A percentile compares a stretch with the other conserved stretches of the same genome.
Conservation (phyloP, 345 rosid genomes). For the Eutrema japonicum region DNA sequence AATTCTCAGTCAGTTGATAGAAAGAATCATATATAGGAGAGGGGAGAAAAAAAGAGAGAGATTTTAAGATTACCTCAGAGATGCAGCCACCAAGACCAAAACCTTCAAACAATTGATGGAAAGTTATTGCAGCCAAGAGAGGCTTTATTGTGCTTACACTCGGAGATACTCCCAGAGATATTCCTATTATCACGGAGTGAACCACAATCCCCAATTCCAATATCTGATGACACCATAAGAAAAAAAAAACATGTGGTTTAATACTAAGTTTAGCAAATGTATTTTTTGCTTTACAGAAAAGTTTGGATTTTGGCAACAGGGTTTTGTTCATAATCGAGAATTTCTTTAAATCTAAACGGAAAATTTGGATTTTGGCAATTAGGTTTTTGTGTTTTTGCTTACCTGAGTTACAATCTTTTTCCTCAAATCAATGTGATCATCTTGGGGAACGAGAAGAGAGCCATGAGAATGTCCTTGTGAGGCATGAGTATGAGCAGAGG, state of each 20-base stretch:
- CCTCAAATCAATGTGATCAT: constrained; percentile 38
- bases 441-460: constrained; percentile 39
- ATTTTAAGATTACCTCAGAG: constrained; percentile 46
- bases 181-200: constrained; percentile 69
- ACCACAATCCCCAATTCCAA: constrained; percentile 70
- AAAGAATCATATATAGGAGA: neutral
- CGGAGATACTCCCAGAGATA: constrained; percentile 63
- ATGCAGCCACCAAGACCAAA: constrained; percentile 78
- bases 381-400: neutral
- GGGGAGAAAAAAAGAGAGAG: neutral
- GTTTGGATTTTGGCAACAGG: neutral
- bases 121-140: constrained; percentile 60
- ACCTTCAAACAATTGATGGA: constrained; percentile 77
- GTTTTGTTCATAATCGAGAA: neutral
- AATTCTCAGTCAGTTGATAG: neutral
- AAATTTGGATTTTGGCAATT: neutral
- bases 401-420: constrained; percentile 51
- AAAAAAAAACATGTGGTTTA: neutral
- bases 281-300: neutral
- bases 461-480: constrained; percentile 68
- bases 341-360: neutral
- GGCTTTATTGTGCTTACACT: constrained; percentile 53
- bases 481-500: constrained; percentile 60
- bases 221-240: constrained; percentile 44
- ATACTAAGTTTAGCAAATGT: neutral